phyloP scores from a whole-genome alignment of 352 stramenopile species.

The Pythium aquatile region DNA sequence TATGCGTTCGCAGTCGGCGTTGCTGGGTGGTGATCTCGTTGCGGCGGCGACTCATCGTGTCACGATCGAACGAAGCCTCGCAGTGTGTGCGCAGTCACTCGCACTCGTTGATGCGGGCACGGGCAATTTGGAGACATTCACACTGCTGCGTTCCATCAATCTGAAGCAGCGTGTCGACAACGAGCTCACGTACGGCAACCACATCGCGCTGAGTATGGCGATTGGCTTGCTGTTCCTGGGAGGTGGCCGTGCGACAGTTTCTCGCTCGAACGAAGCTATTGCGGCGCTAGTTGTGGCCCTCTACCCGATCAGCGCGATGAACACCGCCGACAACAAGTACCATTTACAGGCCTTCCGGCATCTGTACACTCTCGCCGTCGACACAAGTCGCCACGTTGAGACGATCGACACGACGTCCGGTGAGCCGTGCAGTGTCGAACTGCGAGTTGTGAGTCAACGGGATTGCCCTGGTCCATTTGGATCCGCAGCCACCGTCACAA shows the following conservation, averaged over 20 bases:
- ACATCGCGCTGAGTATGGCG: constrained; percentile 93
- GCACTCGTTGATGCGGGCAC: constrained; percentile 96
- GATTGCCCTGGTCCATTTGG: background rate
- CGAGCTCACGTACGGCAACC: constrained; percentile 93
- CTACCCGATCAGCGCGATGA: constrained; percentile 92
- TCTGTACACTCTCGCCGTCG: constrained; percentile 87
- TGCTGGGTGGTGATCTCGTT: constrained; percentile 45
- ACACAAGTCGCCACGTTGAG: constrained; percentile 67
- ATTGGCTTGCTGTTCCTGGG: constrained; percentile 97
- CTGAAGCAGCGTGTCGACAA: constrained; percentile 73
- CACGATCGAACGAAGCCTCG: constrained; percentile 94
- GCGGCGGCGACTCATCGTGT: constrained; percentile 67
- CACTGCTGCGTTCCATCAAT: constrained; percentile 88
- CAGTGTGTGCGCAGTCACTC: constrained; percentile 88
- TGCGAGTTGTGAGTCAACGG: constrained; percentile 43
- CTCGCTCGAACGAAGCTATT: constrained; percentile 87
- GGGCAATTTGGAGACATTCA: constrained; percentile 92
- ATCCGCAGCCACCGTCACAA: constrained; percentile 15
- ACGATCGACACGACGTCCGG: constrained; percentile 73
- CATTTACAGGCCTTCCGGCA: constrained; percentile 89
- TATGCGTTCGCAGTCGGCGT: constrained; percentile 48
- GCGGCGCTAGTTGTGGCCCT: constrained; percentile 94
- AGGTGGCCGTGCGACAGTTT: constrained; percentile 92
- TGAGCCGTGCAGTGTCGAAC: constrained; percentile 40
- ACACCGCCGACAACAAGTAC: constrained; percentile 94